phyloP scores from a whole-genome alignment of 495 filamentous ascomycete genomes.

The Pyrenopolyporus hunteri region DNA sequence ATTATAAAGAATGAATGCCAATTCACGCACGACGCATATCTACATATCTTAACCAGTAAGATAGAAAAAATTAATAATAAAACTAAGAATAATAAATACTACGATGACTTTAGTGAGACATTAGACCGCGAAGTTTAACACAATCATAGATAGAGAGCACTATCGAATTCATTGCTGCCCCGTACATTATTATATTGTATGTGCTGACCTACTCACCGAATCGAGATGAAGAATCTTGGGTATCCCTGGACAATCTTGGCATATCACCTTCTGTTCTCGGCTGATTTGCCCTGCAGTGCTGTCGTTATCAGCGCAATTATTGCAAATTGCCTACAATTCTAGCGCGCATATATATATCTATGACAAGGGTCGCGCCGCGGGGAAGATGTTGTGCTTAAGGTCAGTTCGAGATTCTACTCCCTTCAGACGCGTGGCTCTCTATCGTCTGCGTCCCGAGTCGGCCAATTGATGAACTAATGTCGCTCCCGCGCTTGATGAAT shows the following conservation, averaged over 20 bases:
- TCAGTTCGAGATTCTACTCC: slow-evolving; percentile 7
- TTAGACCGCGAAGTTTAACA: too few species aligned
- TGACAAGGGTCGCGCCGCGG: slow-evolving; percentile 24
- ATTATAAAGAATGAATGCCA: too few species aligned
- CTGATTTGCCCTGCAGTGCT: slow-evolving; percentile 31
- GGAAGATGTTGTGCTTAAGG: slow-evolving; percentile 26
- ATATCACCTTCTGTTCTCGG: slow-evolving; percentile 41
- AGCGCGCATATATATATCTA: slow-evolving; percentile 17
- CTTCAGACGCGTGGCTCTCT: slow-evolving; percentile 11
- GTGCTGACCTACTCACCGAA: too few species aligned
- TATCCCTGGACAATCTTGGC: slow-evolving; percentile 28
- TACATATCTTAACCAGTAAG: background rate
- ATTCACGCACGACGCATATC: background rate
- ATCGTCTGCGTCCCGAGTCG: slow-evolving; percentile 15
- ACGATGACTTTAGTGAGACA: too few species aligned
- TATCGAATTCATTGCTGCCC: too few species aligned
- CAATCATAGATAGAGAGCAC: too few species aligned
- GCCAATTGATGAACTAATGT: slow-evolving; percentile 29
- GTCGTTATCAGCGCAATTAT: slow-evolving; percentile 32
- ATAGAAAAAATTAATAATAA: background rate
- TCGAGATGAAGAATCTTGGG: background rate
- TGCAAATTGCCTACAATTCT: slow-evolving; percentile 13
- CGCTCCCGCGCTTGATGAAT: slow-evolving; percentile 1
- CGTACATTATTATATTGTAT: too few species aligned
- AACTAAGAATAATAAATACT: too few species aligned